Evolutionary conservation across 2,329 filamentous ascomycete species (phyloP), one percentile per base, ranked within the genome.

Genomic region (Leptographium radiaticola): DNA sequence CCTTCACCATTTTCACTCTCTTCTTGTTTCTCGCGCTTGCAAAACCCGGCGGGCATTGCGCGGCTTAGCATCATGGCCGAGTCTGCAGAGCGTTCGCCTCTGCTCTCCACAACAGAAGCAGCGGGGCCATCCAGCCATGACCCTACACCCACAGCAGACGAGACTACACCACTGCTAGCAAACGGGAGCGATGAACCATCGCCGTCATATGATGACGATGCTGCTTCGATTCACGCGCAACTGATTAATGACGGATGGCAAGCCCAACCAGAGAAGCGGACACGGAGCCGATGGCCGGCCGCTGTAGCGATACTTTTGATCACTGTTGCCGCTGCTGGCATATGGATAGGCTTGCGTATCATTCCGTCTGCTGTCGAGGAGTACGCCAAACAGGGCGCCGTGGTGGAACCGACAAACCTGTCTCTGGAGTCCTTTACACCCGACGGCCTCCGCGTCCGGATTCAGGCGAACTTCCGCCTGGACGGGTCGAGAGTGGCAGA

Each of bases 341-440:
- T 95, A 60, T 82, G 96, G 55, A 69, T 86, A 16, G 71, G 91
- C 54, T 88, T 83, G 16, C 95, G 95, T 69, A 78, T 95, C 53
- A 80, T 86, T 0, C 90, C 91, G 2, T 82, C 85, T 16, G 80
- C 84, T 9, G 80, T 95, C 12, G 82, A 95, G 68, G 79, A 39
- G 64, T 98, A 98, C 68, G 87, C 86, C 49, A 85, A 91, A 68
- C 76, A 90, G 66, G 88, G 90, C 4, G 76, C 84, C 30, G 81
- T 91, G 18, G 79, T 98, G 59, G 81, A 90, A 64, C 88, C 93
- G 2, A 89, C 85, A 7, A 86, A 84, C 60, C 70, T 98, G 20
- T 89, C 89, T 2, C 82, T 98, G 56, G 86, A 93, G 62, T 88
- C 86, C 2, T 86, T 96, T 59, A 96, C 89, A 0, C 65, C 80